Evolutionary conservation across 2,329 filamentous ascomycete genomes (phyloP), one percentile per base, ranked within the genome.

Genomic region (Fusarium palustre): DNA sequence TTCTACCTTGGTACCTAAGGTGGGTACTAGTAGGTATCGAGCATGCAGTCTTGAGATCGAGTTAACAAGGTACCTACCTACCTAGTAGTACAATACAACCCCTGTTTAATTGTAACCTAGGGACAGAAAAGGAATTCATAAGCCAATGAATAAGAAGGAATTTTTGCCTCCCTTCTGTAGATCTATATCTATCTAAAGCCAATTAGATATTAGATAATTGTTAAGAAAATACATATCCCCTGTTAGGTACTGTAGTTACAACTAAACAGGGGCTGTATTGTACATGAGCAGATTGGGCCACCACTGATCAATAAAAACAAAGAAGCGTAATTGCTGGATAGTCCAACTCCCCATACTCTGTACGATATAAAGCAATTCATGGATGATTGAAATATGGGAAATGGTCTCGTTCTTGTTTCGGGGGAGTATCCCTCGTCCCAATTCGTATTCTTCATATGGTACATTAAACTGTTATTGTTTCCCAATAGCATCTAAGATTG

Each of bases 401-500:
- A 39, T 28, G n/a, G 28, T 25, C 31, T 20, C 28, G n/a, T 41
- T 25, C 11, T 50, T 52, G 34, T 41, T 39, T 28, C 31, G 38
- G 18, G 13, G 34, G 22, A 20, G 25, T 24, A 60, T 54, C 25
- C 36, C 41, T 36, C 25, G 13, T 52, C 31, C 45, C 36, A 39
- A 24, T 64, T 42, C 33, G 45, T 36, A 52, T 56, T 52, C 31
- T 55, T 62, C 31, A 69, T 49, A 59, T 57, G 53, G 57, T 63
- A 73, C 38, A 62, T 48, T 57, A 49, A 39, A 43, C 56, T 50
- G 31, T 20, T 52, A 48, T 66, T 33, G 41, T 58, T 52, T 57
- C 54, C 15, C 33, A 25, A 41, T 30, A 48, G 20, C 15, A 53
- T 10, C 77, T 75, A 83, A 36, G 54, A 57, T 67, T 79, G 89